These are phyloP conservation scores for Mycoemilia scoparia DNA, from an alignment of 192 early-diverging fungal genomes.

Conservation along the genomic window DNA sequence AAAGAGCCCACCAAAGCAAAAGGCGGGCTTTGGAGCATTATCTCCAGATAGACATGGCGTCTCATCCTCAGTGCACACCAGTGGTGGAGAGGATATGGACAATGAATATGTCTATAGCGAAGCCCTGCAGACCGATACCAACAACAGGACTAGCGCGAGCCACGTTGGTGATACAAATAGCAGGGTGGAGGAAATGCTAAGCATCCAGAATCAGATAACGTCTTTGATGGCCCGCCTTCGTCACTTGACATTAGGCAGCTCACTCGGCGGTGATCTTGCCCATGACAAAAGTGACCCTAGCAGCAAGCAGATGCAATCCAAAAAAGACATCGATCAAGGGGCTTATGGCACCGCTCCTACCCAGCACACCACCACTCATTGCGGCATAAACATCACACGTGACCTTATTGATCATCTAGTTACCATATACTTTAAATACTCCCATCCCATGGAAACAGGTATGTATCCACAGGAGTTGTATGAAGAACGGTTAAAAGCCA, in stretches of 20 bases:
- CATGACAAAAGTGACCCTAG: neutral
- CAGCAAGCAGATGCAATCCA: neutral
- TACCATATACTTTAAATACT: constrained; percentile 18
- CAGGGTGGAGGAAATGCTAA: constrained; percentile 26
- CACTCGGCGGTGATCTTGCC: neutral
- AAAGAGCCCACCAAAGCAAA: neutral
- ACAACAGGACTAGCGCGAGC: neutral
- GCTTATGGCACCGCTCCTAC: neutral
- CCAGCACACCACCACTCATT: neutral
- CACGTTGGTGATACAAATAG: too few relatives aligned
- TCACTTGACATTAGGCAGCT: constrained; percentile 15
- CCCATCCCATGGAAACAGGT: constrained; percentile 21
- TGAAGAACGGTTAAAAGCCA: constrained; percentile 15
- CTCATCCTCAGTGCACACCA: constrained; percentile 18
- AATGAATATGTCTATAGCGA: constrained; percentile 1
- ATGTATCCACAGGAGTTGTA: constrained; percentile 28
- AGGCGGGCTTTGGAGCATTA: neutral
- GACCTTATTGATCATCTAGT: constrained; percentile 24
- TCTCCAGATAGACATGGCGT: constrained; percentile 1
- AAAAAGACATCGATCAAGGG: neutral
- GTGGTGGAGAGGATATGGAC: constrained; percentile 2
- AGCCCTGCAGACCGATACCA: neutral
- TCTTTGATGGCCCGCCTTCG: constrained; percentile 22
- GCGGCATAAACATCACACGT: constrained; percentile 13
- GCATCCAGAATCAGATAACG: constrained; percentile 27